These are phyloP conservation scores for Chrysanthemum lavandulifolium DNA, from an alignment of 129 eudicot species.

Conservation along the genomic window DNA sequence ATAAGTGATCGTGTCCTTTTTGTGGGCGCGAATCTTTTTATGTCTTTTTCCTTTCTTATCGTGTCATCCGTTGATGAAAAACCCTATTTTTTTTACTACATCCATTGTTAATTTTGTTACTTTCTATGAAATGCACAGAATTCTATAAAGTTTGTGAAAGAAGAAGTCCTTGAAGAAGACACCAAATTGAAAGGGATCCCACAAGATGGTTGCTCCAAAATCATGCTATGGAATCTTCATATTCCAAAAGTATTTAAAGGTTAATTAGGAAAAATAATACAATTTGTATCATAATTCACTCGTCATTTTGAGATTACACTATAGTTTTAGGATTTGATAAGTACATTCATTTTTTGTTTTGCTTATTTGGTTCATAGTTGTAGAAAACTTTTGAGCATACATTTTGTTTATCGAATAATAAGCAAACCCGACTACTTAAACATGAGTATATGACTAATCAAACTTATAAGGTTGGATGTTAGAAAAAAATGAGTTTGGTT, in stretches of 20 bases:
- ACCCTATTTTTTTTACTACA: too few species aligned
- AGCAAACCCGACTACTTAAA: neutral
- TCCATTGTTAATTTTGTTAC: neutral
- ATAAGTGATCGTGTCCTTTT: too few species aligned
- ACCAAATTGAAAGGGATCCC: constrained; percentile 77
- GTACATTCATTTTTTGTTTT: constrained; percentile 10
- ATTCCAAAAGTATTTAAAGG: constrained; percentile 33
- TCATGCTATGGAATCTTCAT: constrained; percentile 73
- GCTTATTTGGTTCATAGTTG: neutral
- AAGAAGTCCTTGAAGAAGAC: constrained; percentile 86
- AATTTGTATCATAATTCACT: constrained; percentile 14
- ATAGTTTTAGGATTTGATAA: constrained; percentile 25
- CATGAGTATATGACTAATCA: neutral
- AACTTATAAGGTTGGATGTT: too few species aligned
- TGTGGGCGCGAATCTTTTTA: too few species aligned
- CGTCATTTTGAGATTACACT: neutral
- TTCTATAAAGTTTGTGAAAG: constrained; percentile 73
- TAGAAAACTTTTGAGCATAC: neutral
- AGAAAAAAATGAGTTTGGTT: too few species aligned
- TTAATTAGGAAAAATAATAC: constrained; percentile 10
- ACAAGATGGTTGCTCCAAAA: constrained; percentile 66
- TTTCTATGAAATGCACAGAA: constrained; percentile 39
- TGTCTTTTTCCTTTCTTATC: too few species aligned
- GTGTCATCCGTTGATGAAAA: too few species aligned
- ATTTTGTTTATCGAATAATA: neutral